Evolutionary conservation across 2,329 filamentous ascomycete species (phyloP).

Genomic region (Cylindrodendrum hubeiense): DNA sequence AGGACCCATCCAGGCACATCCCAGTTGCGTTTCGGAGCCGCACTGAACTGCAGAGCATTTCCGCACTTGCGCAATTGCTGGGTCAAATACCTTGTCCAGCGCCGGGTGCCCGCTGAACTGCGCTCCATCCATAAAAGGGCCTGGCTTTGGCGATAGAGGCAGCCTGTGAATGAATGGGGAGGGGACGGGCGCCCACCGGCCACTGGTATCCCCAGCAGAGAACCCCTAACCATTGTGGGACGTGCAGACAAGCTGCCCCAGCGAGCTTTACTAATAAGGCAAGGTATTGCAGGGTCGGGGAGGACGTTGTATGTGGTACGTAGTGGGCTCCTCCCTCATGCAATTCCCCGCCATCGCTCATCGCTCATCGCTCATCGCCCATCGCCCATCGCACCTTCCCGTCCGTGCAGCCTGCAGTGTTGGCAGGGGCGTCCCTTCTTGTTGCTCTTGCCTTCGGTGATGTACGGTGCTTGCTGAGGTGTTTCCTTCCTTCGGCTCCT

Average conservation of each 20-base stretch:
- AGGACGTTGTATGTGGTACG: no score
- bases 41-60: no score
- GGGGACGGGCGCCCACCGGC: not conserved
- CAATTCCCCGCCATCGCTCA: not conserved
- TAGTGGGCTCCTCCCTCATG: not conserved
- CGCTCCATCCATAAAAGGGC: not conserved
- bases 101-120: not conserved
- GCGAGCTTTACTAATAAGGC: not conserved
- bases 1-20: not conserved
- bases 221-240: not conserved
- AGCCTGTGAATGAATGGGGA: not conserved
- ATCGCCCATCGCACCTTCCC: not conserved
- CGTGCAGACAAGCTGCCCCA: not conserved
- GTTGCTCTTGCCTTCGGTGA: not conserved
- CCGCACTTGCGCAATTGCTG: not conserved
- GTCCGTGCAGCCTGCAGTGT: constrained; percentile 4
- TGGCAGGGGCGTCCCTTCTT: constrained; percentile 2
- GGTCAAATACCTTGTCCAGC: not conserved
- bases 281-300: no score
- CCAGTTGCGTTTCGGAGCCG: not conserved
- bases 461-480: not conserved
- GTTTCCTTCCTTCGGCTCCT: not conserved
- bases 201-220: not conserved
- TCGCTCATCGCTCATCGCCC: no score
- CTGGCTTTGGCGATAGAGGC: not conserved